Percentiles rank a stretch among this genome's conserved stretches.
Conservation (phyloP, 257 asterid species). For the Anisodus acutangulus region DNA sequence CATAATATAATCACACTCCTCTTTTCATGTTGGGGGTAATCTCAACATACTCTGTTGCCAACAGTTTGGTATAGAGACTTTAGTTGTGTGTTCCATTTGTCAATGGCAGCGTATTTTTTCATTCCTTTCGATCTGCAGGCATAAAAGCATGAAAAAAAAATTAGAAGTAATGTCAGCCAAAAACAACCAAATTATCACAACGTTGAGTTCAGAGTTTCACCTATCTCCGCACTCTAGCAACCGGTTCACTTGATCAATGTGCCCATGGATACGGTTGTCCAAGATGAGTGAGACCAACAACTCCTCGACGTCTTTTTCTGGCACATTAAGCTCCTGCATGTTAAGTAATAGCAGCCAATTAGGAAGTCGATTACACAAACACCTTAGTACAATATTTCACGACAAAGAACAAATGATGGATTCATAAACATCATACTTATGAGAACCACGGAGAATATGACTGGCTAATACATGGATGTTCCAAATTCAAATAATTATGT, state of each 20-base stretch:
- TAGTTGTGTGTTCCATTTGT: no score
- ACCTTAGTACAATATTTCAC: not conserved
- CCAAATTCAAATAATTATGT: not conserved
- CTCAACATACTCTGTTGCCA: constrained; percentile 45
- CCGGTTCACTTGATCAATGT: constrained; percentile 94
- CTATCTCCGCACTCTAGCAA: constrained; percentile 94
- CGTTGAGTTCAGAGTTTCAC: constrained; percentile 38
- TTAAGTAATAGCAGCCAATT: constrained; percentile 2
- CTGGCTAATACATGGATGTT: not conserved
- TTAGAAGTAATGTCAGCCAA: not conserved
- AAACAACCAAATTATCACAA: not conserved
- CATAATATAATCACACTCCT: not conserved
- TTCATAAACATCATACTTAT: not conserved
- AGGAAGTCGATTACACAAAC: not conserved
- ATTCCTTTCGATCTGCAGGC: constrained; percentile 78
- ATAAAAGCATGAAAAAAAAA: not conserved
- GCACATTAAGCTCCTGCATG: constrained; percentile 92
- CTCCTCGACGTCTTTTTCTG: constrained; percentile 92
- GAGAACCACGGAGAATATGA: not conserved
- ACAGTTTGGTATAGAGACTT: no score
- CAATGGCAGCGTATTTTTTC: no score
- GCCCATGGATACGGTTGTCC: constrained; percentile 88
- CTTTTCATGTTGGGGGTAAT: not conserved
- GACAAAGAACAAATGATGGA: not conserved
- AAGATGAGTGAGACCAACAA: constrained; percentile 88